These are phyloP conservation scores for Cladophialophora exuberans DNA, from an alignment of 2,329 filamentous ascomycete species.

Conservation along the genomic window DNA sequence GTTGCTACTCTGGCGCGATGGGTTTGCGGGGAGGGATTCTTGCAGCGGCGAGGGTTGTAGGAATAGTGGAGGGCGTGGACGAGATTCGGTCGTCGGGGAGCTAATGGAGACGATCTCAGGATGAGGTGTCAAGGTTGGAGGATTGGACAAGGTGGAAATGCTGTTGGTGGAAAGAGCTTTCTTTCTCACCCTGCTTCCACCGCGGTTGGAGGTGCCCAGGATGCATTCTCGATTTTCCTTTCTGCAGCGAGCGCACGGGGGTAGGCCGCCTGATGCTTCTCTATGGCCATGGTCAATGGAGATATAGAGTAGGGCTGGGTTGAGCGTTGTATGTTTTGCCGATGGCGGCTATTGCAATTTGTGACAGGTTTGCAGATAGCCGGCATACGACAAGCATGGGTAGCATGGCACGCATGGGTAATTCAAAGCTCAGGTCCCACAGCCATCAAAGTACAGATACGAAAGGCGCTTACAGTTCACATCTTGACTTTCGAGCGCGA, in stretches of 20 bases:
- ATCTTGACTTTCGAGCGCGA: constrained; percentile 54
- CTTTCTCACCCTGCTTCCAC: constrained; percentile 61
- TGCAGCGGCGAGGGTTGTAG: constrained; percentile 19
- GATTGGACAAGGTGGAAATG: constrained; percentile 17
- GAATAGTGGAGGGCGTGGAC: constrained; percentile 18
- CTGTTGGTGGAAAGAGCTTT: constrained; percentile 41
- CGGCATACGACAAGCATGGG: too few relatives aligned
- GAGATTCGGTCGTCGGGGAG: background rate
- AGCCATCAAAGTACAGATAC: too few relatives aligned
- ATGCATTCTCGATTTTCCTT: constrained; percentile 62
- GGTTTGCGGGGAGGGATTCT: constrained; percentile 3
- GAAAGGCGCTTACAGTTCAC: constrained; percentile 51
- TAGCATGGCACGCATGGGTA: too few relatives aligned
- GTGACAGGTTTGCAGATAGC: constrained; percentile 19
- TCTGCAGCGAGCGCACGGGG: constrained; percentile 61
- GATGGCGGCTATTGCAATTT: constrained; percentile 23
- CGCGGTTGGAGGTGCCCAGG: constrained; percentile 62
- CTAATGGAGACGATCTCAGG: constrained; percentile 5
- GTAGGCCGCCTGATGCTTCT: constrained; percentile 51
- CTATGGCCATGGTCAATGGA: constrained; percentile 35
- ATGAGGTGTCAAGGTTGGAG: constrained; percentile 13
- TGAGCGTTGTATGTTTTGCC: constrained; percentile 7
- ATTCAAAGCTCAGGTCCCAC: too few relatives aligned
- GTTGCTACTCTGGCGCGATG: background rate
- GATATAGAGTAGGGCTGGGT: background rate